These are phyloP conservation scores for Sugiyamaella mastotermitis DNA, from an alignment of 805 yeast species.

Conservation along the genomic window DNA sequence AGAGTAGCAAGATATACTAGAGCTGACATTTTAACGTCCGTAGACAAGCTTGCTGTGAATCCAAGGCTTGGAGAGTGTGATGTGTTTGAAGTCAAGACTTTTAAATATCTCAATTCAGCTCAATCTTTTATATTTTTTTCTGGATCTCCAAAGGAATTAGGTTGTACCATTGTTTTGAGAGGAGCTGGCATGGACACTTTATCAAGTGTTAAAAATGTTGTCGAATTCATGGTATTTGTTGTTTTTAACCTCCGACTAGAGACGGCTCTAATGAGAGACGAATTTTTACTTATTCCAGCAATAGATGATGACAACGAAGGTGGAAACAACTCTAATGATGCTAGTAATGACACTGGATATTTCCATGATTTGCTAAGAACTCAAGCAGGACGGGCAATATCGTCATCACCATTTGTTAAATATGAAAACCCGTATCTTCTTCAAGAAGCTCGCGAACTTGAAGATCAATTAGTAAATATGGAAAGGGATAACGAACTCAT, in stretches of 20 bases:
- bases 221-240: slow-evolving; percentile 74
- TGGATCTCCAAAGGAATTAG: slow-evolving; percentile 68
- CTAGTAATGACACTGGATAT: slow-evolving; percentile 14
- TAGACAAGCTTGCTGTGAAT: slow-evolving; percentile 71
- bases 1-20: slow-evolving; percentile 72
- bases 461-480: slow-evolving; percentile 30
- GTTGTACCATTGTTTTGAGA: slow-evolving; percentile 81
- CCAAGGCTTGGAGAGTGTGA: slow-evolving; percentile 74
- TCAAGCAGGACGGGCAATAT: slow-evolving; percentile 45
- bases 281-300: slow-evolving; percentile 43
- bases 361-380: slow-evolving; percentile 17
- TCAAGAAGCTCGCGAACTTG: slow-evolving; percentile 48
- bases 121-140: slow-evolving; percentile 74
- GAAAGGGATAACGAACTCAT: slow-evolving; percentile 14
- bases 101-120: slow-evolving; percentile 41
- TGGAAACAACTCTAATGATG: slow-evolving; percentile 1
- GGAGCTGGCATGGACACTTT: slow-evolving; percentile 64
- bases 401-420: slow-evolving; percentile 80
- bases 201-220: slow-evolving; percentile 64
- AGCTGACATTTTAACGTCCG: slow-evolving; percentile 79
- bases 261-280: slow-evolving; percentile 64
- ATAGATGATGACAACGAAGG: slow-evolving; percentile 3
- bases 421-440: slow-evolving; percentile 66
- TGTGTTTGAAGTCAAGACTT: slow-evolving; percentile 64
- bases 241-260: slow-evolving; percentile 78